These are phyloP conservation scores for Cercophora scortea DNA, from an alignment of 495 filamentous ascomycete genomes.

Conservation along the genomic window DNA sequence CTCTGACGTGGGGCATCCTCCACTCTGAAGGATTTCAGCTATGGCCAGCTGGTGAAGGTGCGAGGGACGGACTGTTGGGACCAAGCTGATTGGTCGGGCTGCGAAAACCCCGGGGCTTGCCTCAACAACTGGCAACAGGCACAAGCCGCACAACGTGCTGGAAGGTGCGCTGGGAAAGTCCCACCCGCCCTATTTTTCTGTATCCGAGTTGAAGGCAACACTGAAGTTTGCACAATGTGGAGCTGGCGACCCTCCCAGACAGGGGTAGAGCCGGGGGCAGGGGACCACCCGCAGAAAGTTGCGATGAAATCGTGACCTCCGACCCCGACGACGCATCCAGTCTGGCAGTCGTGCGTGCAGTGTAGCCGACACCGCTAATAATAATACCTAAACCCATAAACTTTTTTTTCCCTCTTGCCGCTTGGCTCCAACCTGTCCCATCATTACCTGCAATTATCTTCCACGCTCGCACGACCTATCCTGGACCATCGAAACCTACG, in stretches of 20 bases:
- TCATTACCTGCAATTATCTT: background rate
- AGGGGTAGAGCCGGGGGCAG: too few relatives aligned
- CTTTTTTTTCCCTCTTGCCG: background rate
- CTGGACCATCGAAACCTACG: too few relatives aligned
- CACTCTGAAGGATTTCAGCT: background rate
- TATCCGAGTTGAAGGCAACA: background rate
- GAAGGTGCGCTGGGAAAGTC: background rate
- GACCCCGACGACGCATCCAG: background rate
- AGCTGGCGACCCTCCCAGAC: too few relatives aligned
- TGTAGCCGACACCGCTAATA: constrained; percentile 2
- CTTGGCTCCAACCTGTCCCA: background rate
- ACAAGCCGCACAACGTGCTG: background rate
- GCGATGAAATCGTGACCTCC: background rate
- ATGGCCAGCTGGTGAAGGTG: background rate
- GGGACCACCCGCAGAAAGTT: background rate
- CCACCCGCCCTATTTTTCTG: background rate
- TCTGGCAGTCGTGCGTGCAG: background rate
- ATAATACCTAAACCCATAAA: background rate
- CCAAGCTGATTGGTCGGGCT: constrained; percentile 7
- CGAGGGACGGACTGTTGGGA: constrained; percentile 7
- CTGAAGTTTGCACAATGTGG: background rate
- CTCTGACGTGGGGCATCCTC: background rate
- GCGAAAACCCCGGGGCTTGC: background rate
- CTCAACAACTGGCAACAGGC: constrained; percentile 14
- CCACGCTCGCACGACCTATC: too few relatives aligned